Evolutionary conservation across 345 rosid species (phyloP).

Genomic region (Populus euphratica): DNA sequence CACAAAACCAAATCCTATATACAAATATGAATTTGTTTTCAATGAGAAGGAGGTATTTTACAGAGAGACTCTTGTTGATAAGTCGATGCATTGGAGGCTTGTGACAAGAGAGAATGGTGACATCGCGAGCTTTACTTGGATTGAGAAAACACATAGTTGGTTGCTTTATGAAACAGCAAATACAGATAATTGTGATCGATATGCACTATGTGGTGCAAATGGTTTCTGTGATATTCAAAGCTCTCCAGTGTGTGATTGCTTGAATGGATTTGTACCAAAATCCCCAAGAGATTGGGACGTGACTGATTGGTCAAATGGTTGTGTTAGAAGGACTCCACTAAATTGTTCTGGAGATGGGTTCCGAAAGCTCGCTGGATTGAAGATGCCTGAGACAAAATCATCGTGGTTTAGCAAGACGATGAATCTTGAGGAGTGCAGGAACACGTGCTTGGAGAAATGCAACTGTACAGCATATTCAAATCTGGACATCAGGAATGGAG

Average conservation of each 20-base stretch:
- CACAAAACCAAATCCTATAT: background rate
- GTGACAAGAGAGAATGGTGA: too few species aligned
- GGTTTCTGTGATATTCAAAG: background rate
- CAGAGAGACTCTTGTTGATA: too few species aligned
- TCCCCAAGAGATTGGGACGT: background rate
- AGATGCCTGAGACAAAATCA: background rate
- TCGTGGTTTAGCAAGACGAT: background rate
- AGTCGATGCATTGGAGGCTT: too few species aligned
- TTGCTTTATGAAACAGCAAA: too few species aligned
- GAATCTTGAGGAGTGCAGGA: background rate
- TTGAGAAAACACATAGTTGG: too few species aligned
- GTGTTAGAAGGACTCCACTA: slow-evolving; percentile 6
- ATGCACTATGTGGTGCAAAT: too few species aligned
- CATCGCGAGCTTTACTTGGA: too few species aligned
- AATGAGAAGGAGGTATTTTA: too few species aligned
- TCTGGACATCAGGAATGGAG: background rate
- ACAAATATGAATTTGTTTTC: background rate
- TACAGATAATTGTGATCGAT: too few species aligned
- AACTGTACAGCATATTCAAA: background rate
- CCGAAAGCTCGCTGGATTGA: background rate
- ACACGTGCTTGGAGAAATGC: background rate
- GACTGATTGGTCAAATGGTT: background rate
- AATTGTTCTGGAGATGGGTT: background rate
- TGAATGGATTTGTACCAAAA: slow-evolving; percentile 11
- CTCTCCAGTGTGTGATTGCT: too few species aligned